phyloP scores from a whole-genome alignment of 225 moss, liverwort and hornwort species.

The Polytrichum commune region DNA sequence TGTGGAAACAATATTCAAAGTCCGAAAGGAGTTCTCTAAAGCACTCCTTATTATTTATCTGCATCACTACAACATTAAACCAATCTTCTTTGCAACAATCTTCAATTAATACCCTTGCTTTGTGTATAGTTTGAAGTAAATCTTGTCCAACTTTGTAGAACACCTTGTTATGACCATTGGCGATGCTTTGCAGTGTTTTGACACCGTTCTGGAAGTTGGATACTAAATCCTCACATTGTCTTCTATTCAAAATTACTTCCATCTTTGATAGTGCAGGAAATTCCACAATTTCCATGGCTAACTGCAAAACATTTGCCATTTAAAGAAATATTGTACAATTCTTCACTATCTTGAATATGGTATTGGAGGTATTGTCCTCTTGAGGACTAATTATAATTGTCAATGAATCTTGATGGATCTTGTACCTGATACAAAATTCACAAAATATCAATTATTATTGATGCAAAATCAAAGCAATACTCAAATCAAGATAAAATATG shows the following conservation, averaged over 20 bases:
- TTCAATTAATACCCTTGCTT: background rate
- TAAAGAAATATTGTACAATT: too few species aligned
- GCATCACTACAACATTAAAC: background rate
- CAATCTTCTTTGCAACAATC: slow-evolving; percentile 1
- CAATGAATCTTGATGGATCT: too few species aligned
- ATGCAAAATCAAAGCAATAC: too few species aligned
- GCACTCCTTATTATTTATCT: background rate
- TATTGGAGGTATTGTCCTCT: too few species aligned
- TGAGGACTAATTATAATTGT: too few species aligned
- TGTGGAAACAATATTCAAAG: background rate
- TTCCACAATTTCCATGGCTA: too few species aligned
- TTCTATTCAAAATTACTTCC: background rate
- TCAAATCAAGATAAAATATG: too few species aligned
- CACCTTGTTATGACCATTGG: background rate
- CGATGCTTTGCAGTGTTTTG: background rate
- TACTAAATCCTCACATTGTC: background rate
- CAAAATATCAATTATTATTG: too few species aligned
- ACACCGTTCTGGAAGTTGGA: background rate
- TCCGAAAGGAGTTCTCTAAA: background rate
- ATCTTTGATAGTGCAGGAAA: background rate
- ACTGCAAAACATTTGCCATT: too few species aligned
- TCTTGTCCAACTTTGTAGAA: background rate
- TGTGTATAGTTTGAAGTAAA: background rate
- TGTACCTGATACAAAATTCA: too few species aligned
- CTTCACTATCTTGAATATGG: too few species aligned